Evolutionary conservation across 1,139 yeast genomes (phyloP), one percentile per base, ranked within the genome.

Genomic region (Kodamaea fungicola): DNA sequence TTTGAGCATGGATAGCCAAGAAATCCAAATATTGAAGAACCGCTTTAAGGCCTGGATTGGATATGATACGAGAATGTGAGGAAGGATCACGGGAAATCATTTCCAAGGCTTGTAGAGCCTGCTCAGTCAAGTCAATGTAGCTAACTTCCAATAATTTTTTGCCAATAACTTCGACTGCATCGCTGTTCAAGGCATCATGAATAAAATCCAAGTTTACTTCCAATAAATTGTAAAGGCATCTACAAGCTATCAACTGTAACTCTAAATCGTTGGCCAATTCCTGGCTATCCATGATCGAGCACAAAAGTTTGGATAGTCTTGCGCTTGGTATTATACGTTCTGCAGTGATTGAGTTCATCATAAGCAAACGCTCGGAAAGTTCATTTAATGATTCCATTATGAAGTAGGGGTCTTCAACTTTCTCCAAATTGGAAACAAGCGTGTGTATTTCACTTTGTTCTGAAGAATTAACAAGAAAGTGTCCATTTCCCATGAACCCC

Each of bases 101-200:
- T 55, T 83, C 90, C 38, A 84, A 62, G 0, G 94, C 81, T 48
- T 83, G 90, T 31, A 92, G 63, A 0, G 92, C 90, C 58, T 90
- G 97, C 56, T 92, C 98, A 0, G 97, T 95, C 41, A 92, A 67
- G 57, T 92, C 98, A 38, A 92, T 90, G 55, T 78, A 89, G 41
- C 80, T 79, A 12, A 90, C 83, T 48, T 88, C 95, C 46, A 77
- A 57, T 32, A 92, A 61, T 49, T 85, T 85, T 8, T 71, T 67
- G 47, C 86, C 79, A 30, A 92, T 64, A 1, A 77, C 79, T 30
- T 79, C 81, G 8, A 89, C 75, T 1, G 84, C 85, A 32, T 84
- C 81, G 22, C 78, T 78, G 31, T 74, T 71, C 6, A 87, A 81
- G 4, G 89, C 81, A 37, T 74, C 76, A 40, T 76, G 75, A 8